Base-by-base conservation (phyloP, 352 stramenopile species). In the Pythium rhizo-oryzae region DNA sequence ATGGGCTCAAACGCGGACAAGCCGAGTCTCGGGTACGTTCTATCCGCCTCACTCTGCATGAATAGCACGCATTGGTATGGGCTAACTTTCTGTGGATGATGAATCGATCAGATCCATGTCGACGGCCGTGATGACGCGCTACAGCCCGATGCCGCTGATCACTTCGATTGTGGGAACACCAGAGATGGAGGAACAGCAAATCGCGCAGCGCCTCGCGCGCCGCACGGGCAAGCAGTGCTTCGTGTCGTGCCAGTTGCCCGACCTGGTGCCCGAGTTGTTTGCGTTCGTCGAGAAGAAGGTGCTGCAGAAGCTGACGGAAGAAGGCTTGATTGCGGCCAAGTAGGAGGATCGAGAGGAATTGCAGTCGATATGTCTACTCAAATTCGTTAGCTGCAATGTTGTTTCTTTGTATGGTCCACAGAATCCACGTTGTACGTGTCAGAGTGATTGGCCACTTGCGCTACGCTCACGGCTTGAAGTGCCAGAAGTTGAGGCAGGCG, bases 161-260 rank as follows among this genome's bases (percentile, higher is more conserved):
- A 92, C 82, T 59, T 81, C 84, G n/a, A 71, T 94, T 43, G 76
- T 92, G 47, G 87, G 85, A 8, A 66, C 75, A 2, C 78, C 81
- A 0, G 84, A 92, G 70, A 87, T 90, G 75, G 80, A 90, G 55
- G 87, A 93, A 62, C 83, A 92, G 65, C 87, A 95, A 70, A 91
- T 95, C 62, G 87, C 84, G 15, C 87, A 95, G 65, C 74, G 85
- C 39, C 74, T 95, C 18, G 83, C 85, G 50, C 70, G 78, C 23
- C 80, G 83, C 37, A 90, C 87, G 8, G 78, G 76, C 1, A 77
- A 78, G 1, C 87, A 93, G 69, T 92, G 85, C 43, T 95, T 95
- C 51, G 85, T 95, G 60, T 93, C 83, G 18, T 95, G 87, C 47
- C 83, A 92, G 59, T 46, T 95, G 44, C 85, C 87, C 0, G 85